These are phyloP conservation scores for Akanthomyces lecanii DNA, from an alignment of 2,329 filamentous ascomycete species.

Conservation along the genomic window DNA sequence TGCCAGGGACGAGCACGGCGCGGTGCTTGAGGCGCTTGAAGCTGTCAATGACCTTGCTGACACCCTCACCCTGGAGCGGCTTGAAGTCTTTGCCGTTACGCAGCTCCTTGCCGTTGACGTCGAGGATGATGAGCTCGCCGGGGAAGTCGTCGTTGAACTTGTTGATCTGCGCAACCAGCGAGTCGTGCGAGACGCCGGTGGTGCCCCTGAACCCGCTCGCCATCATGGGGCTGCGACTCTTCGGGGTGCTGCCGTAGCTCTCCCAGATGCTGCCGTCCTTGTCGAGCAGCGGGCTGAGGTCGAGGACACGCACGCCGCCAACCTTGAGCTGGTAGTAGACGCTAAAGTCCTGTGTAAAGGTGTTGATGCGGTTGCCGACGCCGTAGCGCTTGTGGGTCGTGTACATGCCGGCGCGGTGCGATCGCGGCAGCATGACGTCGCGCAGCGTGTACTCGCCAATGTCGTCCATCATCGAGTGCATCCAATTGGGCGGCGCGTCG, in stretches of 20 bases:
- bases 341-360: constrained; percentile 23
- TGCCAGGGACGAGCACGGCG: constrained; percentile 19
- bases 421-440: constrained; percentile 29
- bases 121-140: constrained; percentile 33
- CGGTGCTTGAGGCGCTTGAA: constrained; percentile 25
- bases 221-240: too few relatives aligned
- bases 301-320: constrained; percentile 30
- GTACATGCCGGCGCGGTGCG: constrained; percentile 31
- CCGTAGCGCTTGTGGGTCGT: constrained; percentile 9
- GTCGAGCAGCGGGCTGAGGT: constrained; percentile 23
- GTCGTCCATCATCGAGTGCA: constrained; percentile 25
- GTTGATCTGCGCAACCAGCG: constrained; percentile 29
- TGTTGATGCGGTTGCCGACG: constrained; percentile 20
- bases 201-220: constrained; percentile 23
- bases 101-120: constrained; percentile 24
- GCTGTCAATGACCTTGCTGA: constrained; percentile 20
- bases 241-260: constrained; percentile 20
- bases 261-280: constrained; percentile 19
- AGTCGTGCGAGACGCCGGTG: constrained; percentile 24
- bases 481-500: constrained; percentile 27
- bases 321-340: constrained; percentile 25
- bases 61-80: constrained; percentile 12
- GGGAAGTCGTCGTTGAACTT: constrained; percentile 26
- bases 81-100: background rate
- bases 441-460: constrained; percentile 27